Evolutionary conservation across 805 yeast genomes (phyloP).

Genomic region (Nakazawaea laoshanensis): DNA sequence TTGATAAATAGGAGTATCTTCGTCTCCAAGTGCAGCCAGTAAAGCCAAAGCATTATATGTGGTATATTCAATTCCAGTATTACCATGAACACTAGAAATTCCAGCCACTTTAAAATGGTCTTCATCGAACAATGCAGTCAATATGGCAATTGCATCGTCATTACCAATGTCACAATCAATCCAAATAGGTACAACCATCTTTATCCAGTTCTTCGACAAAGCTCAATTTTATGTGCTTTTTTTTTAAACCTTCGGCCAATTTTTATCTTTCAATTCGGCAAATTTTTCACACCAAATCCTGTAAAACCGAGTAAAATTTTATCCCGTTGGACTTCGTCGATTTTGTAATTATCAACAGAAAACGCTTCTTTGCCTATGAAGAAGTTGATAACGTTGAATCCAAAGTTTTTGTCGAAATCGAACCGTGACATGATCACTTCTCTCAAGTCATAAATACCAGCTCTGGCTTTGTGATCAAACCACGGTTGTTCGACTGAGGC

Average conservation of each 20-base stretch:
- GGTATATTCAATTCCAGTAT: conserved; percentile 56
- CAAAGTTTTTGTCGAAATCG: conserved; percentile 4
- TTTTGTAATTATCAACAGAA: neutral
- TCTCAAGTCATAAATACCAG: too few species aligned
- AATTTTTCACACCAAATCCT: conserved; percentile 6
- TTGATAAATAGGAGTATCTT: conserved; percentile 52
- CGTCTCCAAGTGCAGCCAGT: conserved; percentile 46
- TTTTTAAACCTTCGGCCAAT: neutral
- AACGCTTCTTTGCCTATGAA: conserved; percentile 5
- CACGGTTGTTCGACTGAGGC: too few species aligned
- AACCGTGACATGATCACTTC: too few species aligned
- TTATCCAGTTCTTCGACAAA: too few species aligned
- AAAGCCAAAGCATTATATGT: conserved; percentile 62
- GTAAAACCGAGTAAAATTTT: conserved; percentile 6
- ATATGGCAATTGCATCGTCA: conserved; percentile 75
- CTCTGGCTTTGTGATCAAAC: too few species aligned
- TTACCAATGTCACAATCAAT: conserved; percentile 91
- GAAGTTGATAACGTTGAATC: neutral
- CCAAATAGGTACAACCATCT: too few species aligned
- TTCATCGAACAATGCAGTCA: conserved; percentile 53
- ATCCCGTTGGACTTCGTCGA: conserved; percentile 5
- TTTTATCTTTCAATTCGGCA: too few species aligned
- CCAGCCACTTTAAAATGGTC: conserved; percentile 47
- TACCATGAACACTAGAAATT: conserved; percentile 68
- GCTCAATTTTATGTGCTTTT: too few species aligned